Base-by-base conservation (phyloP, 2,329 filamentous ascomycete genomes). In the Fragosphaeria purpurea region DNA sequence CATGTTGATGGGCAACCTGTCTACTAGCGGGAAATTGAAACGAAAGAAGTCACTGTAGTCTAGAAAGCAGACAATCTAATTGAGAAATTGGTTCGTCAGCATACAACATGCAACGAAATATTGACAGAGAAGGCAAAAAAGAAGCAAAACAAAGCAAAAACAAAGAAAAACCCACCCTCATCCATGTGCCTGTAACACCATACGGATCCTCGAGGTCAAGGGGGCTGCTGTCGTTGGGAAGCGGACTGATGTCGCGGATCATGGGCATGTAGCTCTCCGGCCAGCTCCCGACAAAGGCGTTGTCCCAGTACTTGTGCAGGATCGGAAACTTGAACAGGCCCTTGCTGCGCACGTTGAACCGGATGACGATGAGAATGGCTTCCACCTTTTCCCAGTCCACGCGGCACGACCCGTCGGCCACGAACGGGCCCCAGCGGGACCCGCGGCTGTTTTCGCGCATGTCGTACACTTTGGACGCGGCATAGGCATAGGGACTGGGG, bases 361-460 rank as follows among this genome's bases (percentile, higher is more conserved):
- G 76, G 4, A 90, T 64, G 2, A 84, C 79, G 4, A 89, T 70
- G 72, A 88, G 78, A 49, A 57, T 77, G 7, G 83, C 81, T 64
- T 90, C 86, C 9, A 89, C 67, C 67, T 86, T 87, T 64, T 90
- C 85, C 86, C 86, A 91, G 64, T 91, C 85, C 0, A 87, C 82
- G 5, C 66, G 64, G 48, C 72, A 73, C 3, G 70, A 74, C 1
- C 75, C 78, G 59, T 89, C 85, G 46, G 77, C 69, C 59, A 75
- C 67, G 59, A 87, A 90, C 0, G 86, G 86, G 0, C 86, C 86
- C 85, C 86, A 90, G 38, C 72, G 63, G 1, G 76, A 83, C 32
- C 65, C 62, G 2, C 68, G 62, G 0, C 77, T 84, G 63, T 88
- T 86, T 56, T 83, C 74, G 1, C 86, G 73, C 45, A 90, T 65